Base-by-base conservation (phyloP, 2,329 filamentous ascomycete genomes). In the Neofusicoccum ribis region DNA sequence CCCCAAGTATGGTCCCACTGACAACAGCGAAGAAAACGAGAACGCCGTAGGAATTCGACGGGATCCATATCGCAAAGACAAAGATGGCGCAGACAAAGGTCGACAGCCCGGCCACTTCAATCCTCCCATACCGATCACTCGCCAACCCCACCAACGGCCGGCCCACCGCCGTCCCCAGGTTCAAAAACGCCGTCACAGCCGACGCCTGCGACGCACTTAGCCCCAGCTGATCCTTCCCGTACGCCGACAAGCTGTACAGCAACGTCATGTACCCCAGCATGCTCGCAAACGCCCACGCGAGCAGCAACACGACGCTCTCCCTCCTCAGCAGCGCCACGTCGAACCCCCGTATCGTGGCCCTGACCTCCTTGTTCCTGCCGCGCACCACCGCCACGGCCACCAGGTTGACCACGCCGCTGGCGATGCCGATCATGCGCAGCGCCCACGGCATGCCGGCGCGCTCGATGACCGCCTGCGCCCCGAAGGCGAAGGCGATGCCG, bases 231-330 rank as follows among this genome's bases (percentile, higher is more conserved):
- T 75, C 80, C 9, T 75, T 68, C 1, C 79, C 81, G 68, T 81
- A 85, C 64, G 81, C 79, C 0, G 81, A 77, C n/a, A 85, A 67
- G 9, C 77, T 81, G 68, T 78, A 83, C 1, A 84, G 70, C n/a
- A 84, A 67, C 1, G 76, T 74, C 63, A 83, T 79, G 65, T 84
- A 84, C 1, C 82, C 82, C 1, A 84, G 69, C 71, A 84, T 78
- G 62, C 74, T 80, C 23, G 78, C 71, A 63, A 84, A 82, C 7
- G 73, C 77, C 78, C 80, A 83, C 0, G 67, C 66, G 3, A 80
- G 72, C 37, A 82, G 68, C 3, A 82, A 67, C 3, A 77, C 15
- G 0, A 79, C 76, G 2, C 75, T 72, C 17, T 75, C 72, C 11
- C 75, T 72, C n/a, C 68, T 67, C 23, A 59, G 7, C 23, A 59